phyloP scores from a whole-genome alignment of 805 yeast species.

The Starmerella davenportii region DNA sequence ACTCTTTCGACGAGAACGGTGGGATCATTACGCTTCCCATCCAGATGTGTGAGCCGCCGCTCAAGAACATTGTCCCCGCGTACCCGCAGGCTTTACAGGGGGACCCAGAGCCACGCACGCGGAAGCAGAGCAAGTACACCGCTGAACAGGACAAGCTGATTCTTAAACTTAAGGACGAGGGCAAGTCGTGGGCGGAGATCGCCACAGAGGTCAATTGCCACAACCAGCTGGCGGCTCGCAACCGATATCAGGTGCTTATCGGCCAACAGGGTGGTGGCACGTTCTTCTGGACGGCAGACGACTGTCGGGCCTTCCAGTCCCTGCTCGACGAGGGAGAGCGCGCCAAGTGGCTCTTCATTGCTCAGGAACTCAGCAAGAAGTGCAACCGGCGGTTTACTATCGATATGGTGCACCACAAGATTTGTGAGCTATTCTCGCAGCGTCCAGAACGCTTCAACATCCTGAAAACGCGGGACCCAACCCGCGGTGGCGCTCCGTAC shows the following conservation, averaged over 20 bases:
- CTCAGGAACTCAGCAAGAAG: slow-evolving; percentile 38
- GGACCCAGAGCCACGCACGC: slow-evolving; percentile 32
- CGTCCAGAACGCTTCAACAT: slow-evolving; percentile 45
- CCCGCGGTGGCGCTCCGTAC: slow-evolving; percentile 15
- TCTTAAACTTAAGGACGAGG: slow-evolving; percentile 39
- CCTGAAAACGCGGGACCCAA: slow-evolving; percentile 15
- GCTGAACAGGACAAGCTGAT: slow-evolving; percentile 51
- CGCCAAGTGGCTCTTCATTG: slow-evolving; percentile 51
- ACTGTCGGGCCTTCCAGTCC: slow-evolving; percentile 32
- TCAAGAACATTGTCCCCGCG: slow-evolving; percentile 25
- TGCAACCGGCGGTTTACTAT: slow-evolving; percentile 34
- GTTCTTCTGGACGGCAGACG: slow-evolving; percentile 43
- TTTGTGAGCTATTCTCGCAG: slow-evolving; percentile 34
- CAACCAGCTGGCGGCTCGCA: slow-evolving; percentile 53
- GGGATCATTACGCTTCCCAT: slow-evolving; percentile 11
- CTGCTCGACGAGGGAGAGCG: slow-evolving; percentile 52
- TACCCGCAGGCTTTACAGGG: slow-evolving; percentile 29
- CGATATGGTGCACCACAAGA: slow-evolving; percentile 36
- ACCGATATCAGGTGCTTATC: slow-evolving; percentile 60
- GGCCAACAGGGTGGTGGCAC: slow-evolving; percentile 71
- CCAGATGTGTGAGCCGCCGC: slow-evolving; percentile 33
- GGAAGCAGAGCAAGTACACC: slow-evolving; percentile 51
- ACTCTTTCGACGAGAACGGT: slow-evolving; percentile 1
- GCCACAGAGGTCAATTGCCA: slow-evolving; percentile 49
- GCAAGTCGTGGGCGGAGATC: slow-evolving; percentile 57